Evolutionary conservation across 495 filamentous ascomycete species (phyloP).

Genomic region (Aspergillus taichungensis): DNA sequence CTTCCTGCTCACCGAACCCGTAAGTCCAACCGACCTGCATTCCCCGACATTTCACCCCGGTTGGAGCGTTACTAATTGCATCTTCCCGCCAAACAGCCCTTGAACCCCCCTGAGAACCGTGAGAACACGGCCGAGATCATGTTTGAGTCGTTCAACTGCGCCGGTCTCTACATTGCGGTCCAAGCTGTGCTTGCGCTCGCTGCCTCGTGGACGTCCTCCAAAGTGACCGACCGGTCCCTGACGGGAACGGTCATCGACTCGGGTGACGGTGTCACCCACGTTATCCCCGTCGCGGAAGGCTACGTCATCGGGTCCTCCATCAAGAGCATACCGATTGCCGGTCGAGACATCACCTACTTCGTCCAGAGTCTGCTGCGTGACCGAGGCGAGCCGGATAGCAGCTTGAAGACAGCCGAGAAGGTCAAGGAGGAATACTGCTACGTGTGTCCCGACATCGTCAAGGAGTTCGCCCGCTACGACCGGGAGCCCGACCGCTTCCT

Average conservation of each 20-base stretch:
- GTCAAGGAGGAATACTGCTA: slow-evolving; percentile 99
- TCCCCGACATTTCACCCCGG: background rate
- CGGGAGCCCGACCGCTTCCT: slow-evolving; percentile 81
- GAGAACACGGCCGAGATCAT: slow-evolving; percentile 99
- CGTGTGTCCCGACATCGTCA: slow-evolving; percentile 95
- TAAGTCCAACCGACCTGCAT: slow-evolving; percentile 32
- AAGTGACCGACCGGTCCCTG: slow-evolving; percentile 92
- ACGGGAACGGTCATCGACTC: slow-evolving; percentile 98
- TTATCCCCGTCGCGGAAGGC: slow-evolving; percentile 96
- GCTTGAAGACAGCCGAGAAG: slow-evolving; percentile 91
- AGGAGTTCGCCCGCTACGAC: slow-evolving; percentile 91
- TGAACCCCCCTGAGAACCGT: slow-evolving; percentile 97
- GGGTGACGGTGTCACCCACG: slow-evolving; percentile 95
- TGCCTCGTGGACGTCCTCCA: slow-evolving; percentile 96
- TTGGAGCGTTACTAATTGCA: slow-evolving; percentile 7
- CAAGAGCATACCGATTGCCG: slow-evolving; percentile 96
- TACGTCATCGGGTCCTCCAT: slow-evolving; percentile 98
- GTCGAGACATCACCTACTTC: slow-evolving; percentile 96
- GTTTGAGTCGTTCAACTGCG: slow-evolving; percentile 99
- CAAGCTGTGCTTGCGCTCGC: slow-evolving; percentile 95
- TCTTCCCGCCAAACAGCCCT: slow-evolving; percentile 48
- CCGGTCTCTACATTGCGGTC: slow-evolving; percentile 96
- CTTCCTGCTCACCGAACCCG: slow-evolving; percentile 94
- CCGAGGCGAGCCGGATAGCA: slow-evolving; percentile 92
- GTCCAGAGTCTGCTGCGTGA: slow-evolving; percentile 93